These are phyloP conservation scores for Microdochium bolleyi DNA, from an alignment of 2,329 filamentous ascomycete species.

Conservation along the genomic window DNA sequence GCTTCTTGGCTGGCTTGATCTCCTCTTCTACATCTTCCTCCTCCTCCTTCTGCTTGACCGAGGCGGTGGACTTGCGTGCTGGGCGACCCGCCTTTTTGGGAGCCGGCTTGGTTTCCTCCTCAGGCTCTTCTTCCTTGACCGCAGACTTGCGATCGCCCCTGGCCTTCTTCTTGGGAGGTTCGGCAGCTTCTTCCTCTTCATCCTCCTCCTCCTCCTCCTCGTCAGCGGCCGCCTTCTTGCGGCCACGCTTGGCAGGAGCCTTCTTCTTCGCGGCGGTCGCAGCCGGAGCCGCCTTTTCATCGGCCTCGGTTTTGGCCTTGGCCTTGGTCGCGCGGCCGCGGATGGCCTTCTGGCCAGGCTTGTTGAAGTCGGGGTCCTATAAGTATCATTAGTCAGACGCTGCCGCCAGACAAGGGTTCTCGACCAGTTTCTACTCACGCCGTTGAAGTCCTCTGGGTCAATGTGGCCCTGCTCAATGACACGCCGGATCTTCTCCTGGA, in stretches of 20 bases:
- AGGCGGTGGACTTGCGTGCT: conserved; percentile 15
- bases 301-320: conserved; percentile 20
- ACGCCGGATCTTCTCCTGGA: conserved; percentile 65
- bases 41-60: conserved; percentile 11
- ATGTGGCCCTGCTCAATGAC: conserved; percentile 74
- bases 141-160: conserved; percentile 15
- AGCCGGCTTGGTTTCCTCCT: conserved; percentile 11
- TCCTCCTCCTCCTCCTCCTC: conserved; percentile 11
- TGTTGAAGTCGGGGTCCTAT: conserved; percentile 69
- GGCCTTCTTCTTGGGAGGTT: conserved; percentile 30
- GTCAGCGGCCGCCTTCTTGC: conserved; percentile 20
- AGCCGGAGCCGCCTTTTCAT: conserved; percentile 15
- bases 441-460: conserved; percentile 79
- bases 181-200: conserved; percentile 16
- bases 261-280: conserved; percentile 23
- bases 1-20: conserved; percentile 9
- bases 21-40: conserved; percentile 5
- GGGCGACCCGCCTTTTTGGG: conserved; percentile 21
- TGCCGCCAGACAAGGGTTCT: conserved; percentile 3
- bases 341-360: conserved; percentile 58
- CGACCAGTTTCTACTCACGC: conserved; percentile 48
- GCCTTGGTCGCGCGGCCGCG: conserved; percentile 32
- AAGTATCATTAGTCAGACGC: conserved; percentile 5
- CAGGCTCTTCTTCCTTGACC: conserved; percentile 15
- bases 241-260: conserved; percentile 16